phyloP scores from a whole-genome alignment of 352 stramenopile species.

The Porosira glacialis region DNA sequence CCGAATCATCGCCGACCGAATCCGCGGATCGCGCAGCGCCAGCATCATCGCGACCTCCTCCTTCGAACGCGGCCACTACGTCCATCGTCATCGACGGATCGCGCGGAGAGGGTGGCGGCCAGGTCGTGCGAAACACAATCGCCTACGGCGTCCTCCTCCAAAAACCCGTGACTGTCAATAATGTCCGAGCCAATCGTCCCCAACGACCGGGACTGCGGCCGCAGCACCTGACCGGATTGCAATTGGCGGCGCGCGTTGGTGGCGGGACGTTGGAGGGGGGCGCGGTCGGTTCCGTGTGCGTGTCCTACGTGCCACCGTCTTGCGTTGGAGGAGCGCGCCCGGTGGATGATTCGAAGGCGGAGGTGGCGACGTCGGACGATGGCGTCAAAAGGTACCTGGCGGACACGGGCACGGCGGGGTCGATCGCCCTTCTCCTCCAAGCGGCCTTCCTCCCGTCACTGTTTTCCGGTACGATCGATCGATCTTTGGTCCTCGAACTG shows the following conservation, averaged over 20 bases:
- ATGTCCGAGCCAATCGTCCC: constrained; percentile 81
- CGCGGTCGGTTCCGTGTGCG: constrained; percentile 29
- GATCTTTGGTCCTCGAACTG: constrained; percentile 39
- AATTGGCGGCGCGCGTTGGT: constrained; percentile 55
- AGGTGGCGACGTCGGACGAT: neutral
- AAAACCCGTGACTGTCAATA: constrained; percentile 78
- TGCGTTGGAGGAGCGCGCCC: neutral
- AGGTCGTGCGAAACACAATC: constrained; percentile 85
- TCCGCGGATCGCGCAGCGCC: too few relatives aligned
- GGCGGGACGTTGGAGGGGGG: constrained; percentile 36
- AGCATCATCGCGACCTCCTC: too few relatives aligned
- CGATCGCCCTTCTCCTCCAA: constrained; percentile 67
- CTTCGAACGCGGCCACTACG: too few relatives aligned
- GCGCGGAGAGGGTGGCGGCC: constrained; percentile 83
- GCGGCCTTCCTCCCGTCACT: constrained; percentile 51
- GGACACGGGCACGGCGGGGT: constrained; percentile 67
- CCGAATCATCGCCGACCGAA: too few relatives aligned
- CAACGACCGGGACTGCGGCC: constrained; percentile 79
- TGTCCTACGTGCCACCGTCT: constrained; percentile 30
- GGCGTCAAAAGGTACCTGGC: constrained; percentile 14
- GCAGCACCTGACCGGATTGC: constrained; percentile 84
- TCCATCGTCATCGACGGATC: constrained; percentile 70
- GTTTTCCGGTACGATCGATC: constrained; percentile 7
- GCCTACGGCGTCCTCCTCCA: constrained; percentile 79
- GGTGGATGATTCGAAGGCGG: neutral